Evolutionary conservation across 2,329 filamentous ascomycete genomes (phyloP).

Genomic region (Cladosporium sp.): DNA sequence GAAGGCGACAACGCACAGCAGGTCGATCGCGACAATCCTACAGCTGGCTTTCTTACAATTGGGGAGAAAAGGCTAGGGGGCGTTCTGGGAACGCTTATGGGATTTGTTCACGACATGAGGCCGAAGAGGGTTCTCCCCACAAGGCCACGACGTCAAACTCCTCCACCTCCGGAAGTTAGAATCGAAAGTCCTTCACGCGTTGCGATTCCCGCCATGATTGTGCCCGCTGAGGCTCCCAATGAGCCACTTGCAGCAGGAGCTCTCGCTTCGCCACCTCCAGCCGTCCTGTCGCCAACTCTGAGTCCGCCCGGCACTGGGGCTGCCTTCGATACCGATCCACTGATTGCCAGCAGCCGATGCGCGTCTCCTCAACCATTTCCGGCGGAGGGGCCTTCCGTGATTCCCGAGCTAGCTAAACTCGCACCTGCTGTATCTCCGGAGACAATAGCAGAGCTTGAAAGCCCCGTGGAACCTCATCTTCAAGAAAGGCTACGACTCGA

Average conservation of each 20-base stretch:
- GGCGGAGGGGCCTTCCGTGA: neutral
- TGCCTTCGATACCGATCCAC: constrained; percentile 14
- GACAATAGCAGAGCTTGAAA: neutral
- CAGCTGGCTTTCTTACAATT: constrained; percentile 41
- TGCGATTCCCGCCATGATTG: neutral
- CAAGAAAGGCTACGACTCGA: constrained; percentile 61
- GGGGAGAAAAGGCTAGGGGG: constrained; percentile 61
- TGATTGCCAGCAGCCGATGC: constrained; percentile 16
- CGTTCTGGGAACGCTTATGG: constrained; percentile 61
- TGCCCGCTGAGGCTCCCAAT: no score
- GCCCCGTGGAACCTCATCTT: neutral
- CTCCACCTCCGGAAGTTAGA: neutral
- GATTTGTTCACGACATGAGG: constrained; percentile 56
- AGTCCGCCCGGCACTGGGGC: neutral
- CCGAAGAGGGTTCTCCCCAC: constrained; percentile 18
- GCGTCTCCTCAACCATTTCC: constrained; percentile 9
- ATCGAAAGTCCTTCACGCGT: neutral
- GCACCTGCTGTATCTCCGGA: constrained; percentile 5
- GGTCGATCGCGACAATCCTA: constrained; percentile 55
- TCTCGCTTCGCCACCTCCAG: neutral
- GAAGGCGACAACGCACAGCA: constrained; percentile 58
- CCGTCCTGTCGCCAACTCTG: neutral
- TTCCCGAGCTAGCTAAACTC: constrained; percentile 6
- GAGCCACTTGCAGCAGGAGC: neutral
- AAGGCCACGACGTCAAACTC: constrained; percentile 10